Evolutionary conservation across 768 basidiomycete species (phyloP).

Genomic region (Tephrocybe rancida): DNA sequence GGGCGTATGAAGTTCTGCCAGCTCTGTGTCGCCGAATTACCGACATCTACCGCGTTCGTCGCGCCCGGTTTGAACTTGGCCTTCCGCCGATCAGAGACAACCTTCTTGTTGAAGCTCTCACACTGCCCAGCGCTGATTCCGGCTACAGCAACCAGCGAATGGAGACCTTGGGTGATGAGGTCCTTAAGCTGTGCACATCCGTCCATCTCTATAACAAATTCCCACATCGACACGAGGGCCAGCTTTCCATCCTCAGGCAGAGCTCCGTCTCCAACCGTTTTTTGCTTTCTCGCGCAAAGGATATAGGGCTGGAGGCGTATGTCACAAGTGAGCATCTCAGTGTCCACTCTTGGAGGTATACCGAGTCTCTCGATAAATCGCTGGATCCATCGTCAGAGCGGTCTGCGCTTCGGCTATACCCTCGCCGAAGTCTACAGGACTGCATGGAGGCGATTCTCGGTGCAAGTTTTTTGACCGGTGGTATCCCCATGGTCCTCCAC

Average conservation of each 20-base stretch:
- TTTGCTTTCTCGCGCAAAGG: conserved; percentile 67
- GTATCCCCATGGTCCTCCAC: conserved; percentile 66
- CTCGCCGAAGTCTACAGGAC: conserved; percentile 78
- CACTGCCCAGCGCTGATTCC: conserved; percentile 64
- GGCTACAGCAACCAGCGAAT: conserved; percentile 83
- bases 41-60: conserved; percentile 60
- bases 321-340: conserved; percentile 61
- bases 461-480: conserved; percentile 73
- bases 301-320: conserved; percentile 62
- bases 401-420: conserved; percentile 48
- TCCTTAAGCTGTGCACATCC: conserved; percentile 74
- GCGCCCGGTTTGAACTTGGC: conserved; percentile 52
- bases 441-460: conserved; percentile 88
- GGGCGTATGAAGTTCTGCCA: conserved; percentile 62
- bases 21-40: conserved; percentile 68
- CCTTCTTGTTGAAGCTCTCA: conserved; percentile 72
- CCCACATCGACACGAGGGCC: conserved; percentile 82
- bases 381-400: conserved; percentile 22
- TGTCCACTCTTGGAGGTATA: conserved; percentile 61
- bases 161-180: conserved; percentile 87
- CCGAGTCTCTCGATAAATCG: conserved; percentile 39
- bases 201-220: conserved; percentile 78
- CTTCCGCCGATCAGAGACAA: conserved; percentile 62
- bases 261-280: conserved; percentile 71
- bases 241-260: conserved; percentile 67